Conservation (phyloP, 2,329 filamentous ascomycete genomes). For the Fusarium graminum region DNA sequence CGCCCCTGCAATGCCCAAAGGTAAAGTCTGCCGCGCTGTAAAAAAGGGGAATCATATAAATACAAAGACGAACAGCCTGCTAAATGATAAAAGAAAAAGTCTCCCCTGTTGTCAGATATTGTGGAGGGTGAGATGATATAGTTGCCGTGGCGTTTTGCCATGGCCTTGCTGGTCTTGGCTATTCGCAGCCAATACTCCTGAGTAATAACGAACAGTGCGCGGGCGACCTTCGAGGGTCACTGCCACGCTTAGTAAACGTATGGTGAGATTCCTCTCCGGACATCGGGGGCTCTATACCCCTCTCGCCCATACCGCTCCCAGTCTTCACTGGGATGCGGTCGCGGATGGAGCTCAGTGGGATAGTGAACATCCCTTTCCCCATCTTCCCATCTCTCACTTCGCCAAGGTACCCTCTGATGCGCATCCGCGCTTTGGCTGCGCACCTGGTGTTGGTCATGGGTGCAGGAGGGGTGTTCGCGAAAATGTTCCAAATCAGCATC, state of each 20-base stretch:
- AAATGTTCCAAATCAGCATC: constrained; percentile 72
- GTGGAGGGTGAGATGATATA: background rate
- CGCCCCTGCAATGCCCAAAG: constrained; percentile 44
- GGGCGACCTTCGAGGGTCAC: constrained; percentile 29
- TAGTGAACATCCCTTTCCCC: constrained; percentile 31
- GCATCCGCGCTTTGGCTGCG: constrained; percentile 34
- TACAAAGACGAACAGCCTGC: constrained; percentile 34
- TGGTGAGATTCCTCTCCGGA: constrained; percentile 46
- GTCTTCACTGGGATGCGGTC: constrained; percentile 39
- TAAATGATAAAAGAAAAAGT: constrained; percentile 3
- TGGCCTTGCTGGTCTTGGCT: constrained; percentile 13
- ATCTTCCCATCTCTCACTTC: constrained; percentile 40
- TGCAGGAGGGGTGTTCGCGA: constrained; percentile 47
- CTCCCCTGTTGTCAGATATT: background rate
- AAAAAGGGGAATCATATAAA: constrained; percentile 38
- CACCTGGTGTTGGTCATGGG: constrained; percentile 45
- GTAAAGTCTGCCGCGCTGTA: constrained; percentile 29
- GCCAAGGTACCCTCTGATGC: constrained; percentile 34
- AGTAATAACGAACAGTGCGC: constrained; percentile 22
- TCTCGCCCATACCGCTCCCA: constrained; percentile 56
- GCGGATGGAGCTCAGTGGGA: constrained; percentile 38
- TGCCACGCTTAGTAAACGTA: constrained; percentile 50
- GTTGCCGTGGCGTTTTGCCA: constrained; percentile 12
- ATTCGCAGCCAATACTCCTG: constrained; percentile 4
- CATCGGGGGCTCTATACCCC: constrained; percentile 49